Percentiles rank a stretch among this genome's conserved stretches.
phyloP scores from a whole-genome alignment of 805 yeast species.

The Cephaloascus albidus region DNA sequence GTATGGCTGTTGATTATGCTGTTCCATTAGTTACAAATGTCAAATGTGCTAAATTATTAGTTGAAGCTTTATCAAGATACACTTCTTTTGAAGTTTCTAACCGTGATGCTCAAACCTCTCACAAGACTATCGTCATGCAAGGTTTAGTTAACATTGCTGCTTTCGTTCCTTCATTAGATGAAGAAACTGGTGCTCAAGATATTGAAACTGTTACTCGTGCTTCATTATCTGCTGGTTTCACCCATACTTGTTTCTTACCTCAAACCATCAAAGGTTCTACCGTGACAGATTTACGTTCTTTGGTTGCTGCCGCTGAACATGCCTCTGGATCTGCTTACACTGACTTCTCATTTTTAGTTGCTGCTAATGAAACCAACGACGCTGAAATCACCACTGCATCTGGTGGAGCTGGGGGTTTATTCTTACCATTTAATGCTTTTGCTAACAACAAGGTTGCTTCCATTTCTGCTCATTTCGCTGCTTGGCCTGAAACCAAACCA shows the following conservation, averaged over 20 bases:
- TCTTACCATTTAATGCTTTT: conserved; percentile 71
- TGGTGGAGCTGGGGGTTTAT: conserved; percentile 65
- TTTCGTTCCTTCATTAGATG: conserved; percentile 59
- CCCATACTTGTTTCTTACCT: conserved; percentile 76
- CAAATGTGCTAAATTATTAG: conserved; percentile 89
- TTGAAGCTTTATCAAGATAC: conserved; percentile 85
- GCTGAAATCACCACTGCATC: conserved; percentile 53
- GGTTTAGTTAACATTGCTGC: conserved; percentile 81
- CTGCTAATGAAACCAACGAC: conserved; percentile 70
- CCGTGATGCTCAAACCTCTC: conserved; percentile 87
- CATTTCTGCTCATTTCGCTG: conserved; percentile 67
- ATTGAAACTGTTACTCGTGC: conserved; percentile 61
- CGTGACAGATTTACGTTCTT: conserved; percentile 55
- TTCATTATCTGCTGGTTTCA: conserved; percentile 80
- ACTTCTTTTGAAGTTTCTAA: conserved; percentile 57
- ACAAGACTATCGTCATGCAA: conserved; percentile 71
- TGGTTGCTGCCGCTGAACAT: conserved; percentile 52
- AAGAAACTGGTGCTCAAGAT: conserved; percentile 37
- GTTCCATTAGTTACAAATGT: conserved; percentile 97
- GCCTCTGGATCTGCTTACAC: conserved; percentile 59
- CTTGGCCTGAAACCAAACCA: conserved; percentile 81
- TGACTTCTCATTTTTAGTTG: conserved; percentile 75
- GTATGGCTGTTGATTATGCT: conserved; percentile 99
- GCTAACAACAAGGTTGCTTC: conserved; percentile 63
- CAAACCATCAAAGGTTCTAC: conserved; percentile 52